Evolutionary conservation across 495 filamentous ascomycete genomes (phyloP).

Genomic region (Penicillium subrubescens): DNA sequence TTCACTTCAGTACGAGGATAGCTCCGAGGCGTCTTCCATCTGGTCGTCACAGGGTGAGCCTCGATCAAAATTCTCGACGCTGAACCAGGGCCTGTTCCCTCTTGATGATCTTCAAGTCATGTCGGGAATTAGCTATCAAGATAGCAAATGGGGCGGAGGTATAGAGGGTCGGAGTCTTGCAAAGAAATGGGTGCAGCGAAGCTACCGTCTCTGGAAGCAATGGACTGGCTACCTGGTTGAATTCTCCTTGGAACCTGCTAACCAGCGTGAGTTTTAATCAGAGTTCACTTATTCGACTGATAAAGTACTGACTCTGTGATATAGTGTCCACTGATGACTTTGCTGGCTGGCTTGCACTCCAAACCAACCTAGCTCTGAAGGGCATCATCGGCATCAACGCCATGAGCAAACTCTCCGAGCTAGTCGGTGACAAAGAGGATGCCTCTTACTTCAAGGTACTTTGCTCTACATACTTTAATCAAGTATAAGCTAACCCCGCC

Average conservation of each 20-base stretch:
- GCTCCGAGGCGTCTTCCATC: slow-evolving; percentile 54
- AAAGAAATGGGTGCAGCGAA: slow-evolving; percentile 59
- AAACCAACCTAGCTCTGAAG: slow-evolving; percentile 92
- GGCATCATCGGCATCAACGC: slow-evolving; percentile 94
- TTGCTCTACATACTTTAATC: neutral
- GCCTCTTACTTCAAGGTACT: slow-evolving; percentile 64
- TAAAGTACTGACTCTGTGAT: slow-evolving; percentile 1
- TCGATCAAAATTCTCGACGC: slow-evolving; percentile 16
- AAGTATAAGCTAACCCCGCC: neutral
- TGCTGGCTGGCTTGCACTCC: slow-evolving; percentile 87
- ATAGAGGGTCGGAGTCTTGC: slow-evolving; percentile 51
- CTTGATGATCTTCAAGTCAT: slow-evolving; percentile 44
- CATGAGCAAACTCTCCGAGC: slow-evolving; percentile 79
- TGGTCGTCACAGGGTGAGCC: slow-evolving; percentile 47
- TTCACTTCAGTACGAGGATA: slow-evolving; percentile 68
- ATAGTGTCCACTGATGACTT: slow-evolving; percentile 89
- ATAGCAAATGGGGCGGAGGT: slow-evolving; percentile 56
- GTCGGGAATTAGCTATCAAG: slow-evolving; percentile 49
- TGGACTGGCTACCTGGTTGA: slow-evolving; percentile 92
- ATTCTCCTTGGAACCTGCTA: slow-evolving; percentile 81
- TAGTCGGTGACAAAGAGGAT: slow-evolving; percentile 68
- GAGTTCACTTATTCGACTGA: neutral
- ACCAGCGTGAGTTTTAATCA: slow-evolving; percentile 62
- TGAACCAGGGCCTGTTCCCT: slow-evolving; percentile 40
- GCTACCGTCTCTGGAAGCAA: slow-evolving; percentile 84